A percentile compares a stretch with the other conserved stretches of the same genome.
Evolutionary conservation across 352 stramenopile species (phyloP).

Genomic region (Pythium dissotocum): DNA sequence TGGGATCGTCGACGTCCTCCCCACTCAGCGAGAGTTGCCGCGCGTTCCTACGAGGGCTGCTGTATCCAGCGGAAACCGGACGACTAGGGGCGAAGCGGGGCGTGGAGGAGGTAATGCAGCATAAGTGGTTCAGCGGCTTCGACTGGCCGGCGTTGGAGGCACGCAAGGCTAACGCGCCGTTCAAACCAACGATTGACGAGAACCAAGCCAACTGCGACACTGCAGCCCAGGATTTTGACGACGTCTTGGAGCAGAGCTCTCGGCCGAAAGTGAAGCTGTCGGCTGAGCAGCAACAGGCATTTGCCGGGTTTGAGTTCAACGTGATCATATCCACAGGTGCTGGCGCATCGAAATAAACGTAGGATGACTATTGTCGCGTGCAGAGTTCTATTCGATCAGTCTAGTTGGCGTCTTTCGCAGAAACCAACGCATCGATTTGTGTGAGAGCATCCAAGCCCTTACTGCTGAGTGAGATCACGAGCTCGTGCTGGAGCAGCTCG

Average conservation of each 20-base stretch:
- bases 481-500: conserved; percentile 40
- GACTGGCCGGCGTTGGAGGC: conserved; percentile 52
- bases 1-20: conserved; percentile 30
- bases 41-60: conserved; percentile 46
- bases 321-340: conserved; percentile 22
- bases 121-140: conserved; percentile 59
- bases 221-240: conserved; percentile 59
- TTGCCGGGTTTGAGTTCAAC: conserved; percentile 66
- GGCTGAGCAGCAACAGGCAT: conserved; percentile 48
- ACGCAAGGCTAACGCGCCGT: conserved; percentile 39
- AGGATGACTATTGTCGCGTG: background rate
- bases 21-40: conserved; percentile 35
- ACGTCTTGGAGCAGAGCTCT: conserved; percentile 53
- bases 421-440: conserved; percentile 48
- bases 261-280: conserved; percentile 30
- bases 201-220: conserved; percentile 69
- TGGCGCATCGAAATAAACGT: background rate
- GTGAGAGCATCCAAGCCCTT: conserved; percentile 60
- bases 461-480: conserved; percentile 49
- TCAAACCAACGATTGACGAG: conserved; percentile 54
- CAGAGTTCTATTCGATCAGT: background rate
- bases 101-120: conserved; percentile 44
- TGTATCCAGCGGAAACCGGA: conserved; percentile 47
- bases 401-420: background rate
- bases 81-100: conserved; percentile 44